phyloP scores from a whole-genome alignment of 805 yeast genomes.

The Saturnispora halmiae region DNA sequence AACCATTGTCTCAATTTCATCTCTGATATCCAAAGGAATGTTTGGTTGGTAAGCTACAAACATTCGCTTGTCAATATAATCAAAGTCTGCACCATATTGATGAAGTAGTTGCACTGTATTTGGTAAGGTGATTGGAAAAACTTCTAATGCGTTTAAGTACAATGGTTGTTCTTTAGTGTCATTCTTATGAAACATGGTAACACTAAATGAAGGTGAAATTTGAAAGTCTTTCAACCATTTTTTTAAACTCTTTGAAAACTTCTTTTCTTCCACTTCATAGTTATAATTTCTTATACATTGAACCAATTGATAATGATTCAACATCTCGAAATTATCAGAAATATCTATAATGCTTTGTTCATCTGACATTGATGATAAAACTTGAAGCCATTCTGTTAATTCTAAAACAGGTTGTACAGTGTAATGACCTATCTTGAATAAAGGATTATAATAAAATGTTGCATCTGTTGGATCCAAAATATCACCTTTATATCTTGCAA shows the following conservation, averaged over 20 bases:
- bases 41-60: conserved; percentile 59
- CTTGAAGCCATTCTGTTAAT: conserved; percentile 83
- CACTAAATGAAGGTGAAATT: conserved; percentile 15
- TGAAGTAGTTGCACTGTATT: conserved; percentile 62
- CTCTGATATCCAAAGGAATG: conserved; percentile 60
- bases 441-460: conserved; percentile 52
- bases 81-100: conserved; percentile 68
- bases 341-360: conserved; percentile 53
- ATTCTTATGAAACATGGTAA: conserved; percentile 17
- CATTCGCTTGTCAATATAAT: conserved; percentile 47
- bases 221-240: conserved; percentile 32
- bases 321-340: conserved; percentile 40
- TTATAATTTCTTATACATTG: conserved; percentile 68
- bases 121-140: conserved; percentile 58
- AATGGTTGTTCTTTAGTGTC: conserved; percentile 31
- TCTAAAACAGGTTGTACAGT: conserved; percentile 70
- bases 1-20: conserved; percentile 59
- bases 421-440: conserved; percentile 53
- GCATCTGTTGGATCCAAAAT: conserved; percentile 39
- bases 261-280: conserved; percentile 74
- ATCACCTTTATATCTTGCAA: conserved; percentile 25
- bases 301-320: conserved; percentile 63
- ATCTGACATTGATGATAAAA: conserved; percentile 52
- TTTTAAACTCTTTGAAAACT: conserved; percentile 46
- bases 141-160: conserved; percentile 37